Percentiles rank a stretch among this genome's conserved stretches.
phyloP scores from a whole-genome alignment of 2,329 filamentous ascomycete genomes.

The Xylaria sp. region DNA sequence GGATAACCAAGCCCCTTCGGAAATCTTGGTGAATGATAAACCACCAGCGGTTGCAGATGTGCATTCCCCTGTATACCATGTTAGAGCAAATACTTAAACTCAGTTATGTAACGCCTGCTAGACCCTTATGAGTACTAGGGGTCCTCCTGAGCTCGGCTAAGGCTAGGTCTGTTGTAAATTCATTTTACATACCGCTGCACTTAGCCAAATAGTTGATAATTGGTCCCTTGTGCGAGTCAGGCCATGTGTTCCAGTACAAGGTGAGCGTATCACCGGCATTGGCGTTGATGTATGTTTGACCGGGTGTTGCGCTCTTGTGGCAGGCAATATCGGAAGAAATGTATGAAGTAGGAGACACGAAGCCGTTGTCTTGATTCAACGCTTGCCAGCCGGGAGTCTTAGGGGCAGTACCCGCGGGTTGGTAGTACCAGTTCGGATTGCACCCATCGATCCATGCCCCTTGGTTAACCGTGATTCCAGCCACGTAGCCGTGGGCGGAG shows the following conservation, averaged over 20 bases:
- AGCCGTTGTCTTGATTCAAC: slow-evolving; percentile 61
- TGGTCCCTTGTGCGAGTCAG: slow-evolving; percentile 52
- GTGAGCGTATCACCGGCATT: slow-evolving; percentile 48
- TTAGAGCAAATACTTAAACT: slow-evolving; percentile 8
- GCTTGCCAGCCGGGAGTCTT: slow-evolving; percentile 55
- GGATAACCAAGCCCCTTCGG: slow-evolving; percentile 42
- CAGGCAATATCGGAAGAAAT: slow-evolving; percentile 58
- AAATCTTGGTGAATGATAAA: slow-evolving; percentile 50
- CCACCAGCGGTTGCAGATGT: slow-evolving; percentile 44
- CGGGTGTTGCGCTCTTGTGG: slow-evolving; percentile 56
- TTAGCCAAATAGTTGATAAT: slow-evolving; percentile 53
- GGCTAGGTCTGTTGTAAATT: background rate
- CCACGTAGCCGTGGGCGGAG: slow-evolving; percentile 43
- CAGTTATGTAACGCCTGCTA: background rate
- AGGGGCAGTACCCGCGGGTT: slow-evolving; percentile 33
- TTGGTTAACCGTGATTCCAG: slow-evolving; percentile 42
- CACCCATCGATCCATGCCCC: slow-evolving; percentile 36
- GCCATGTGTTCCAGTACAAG: slow-evolving; percentile 52
- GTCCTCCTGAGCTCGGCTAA: background rate
- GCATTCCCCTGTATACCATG: slow-evolving; percentile 45
- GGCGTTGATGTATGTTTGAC: slow-evolving; percentile 44
- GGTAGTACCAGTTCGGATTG: slow-evolving; percentile 46
- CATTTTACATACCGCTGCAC: slow-evolving; percentile 41
- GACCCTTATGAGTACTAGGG: background rate
- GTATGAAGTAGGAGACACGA: slow-evolving; percentile 58